Evolutionary conservation across 2,329 filamentous ascomycete genomes (phyloP).

Genomic region (Fusarium graminum): DNA sequence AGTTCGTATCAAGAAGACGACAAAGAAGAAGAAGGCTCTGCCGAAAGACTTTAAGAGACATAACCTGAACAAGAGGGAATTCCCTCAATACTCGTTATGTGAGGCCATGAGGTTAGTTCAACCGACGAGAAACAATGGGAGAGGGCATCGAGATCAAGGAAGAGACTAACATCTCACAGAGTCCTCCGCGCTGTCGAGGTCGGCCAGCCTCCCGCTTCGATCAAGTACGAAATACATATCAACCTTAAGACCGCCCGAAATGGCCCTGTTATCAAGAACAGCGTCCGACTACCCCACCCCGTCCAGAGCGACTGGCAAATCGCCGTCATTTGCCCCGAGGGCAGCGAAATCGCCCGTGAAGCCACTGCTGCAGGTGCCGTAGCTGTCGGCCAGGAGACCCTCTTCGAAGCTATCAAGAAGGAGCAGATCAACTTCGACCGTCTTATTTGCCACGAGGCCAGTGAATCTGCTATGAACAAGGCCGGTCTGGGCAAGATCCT

Average conservation of each 20-base stretch:
- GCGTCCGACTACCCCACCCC: constrained; percentile 87
- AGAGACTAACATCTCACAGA: constrained; percentile 59
- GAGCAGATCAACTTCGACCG: constrained; percentile 89
- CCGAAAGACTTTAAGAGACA: constrained; percentile 77
- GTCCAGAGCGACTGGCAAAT: constrained; percentile 91
- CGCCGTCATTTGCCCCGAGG: constrained; percentile 90
- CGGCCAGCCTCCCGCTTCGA: constrained; percentile 76
- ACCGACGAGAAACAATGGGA: neutral
- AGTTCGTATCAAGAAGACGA: constrained; percentile 64
- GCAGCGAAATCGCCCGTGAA: constrained; percentile 78
- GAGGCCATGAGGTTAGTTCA: constrained; percentile 88
- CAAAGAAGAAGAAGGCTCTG: constrained; percentile 68
- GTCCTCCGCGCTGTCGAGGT: constrained; percentile 95
- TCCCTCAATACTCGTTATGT: constrained; percentile 79
- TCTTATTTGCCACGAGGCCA: constrained; percentile 86
- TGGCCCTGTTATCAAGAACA: constrained; percentile 87
- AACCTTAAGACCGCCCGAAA: constrained; percentile 87
- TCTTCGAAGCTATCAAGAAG: constrained; percentile 81
- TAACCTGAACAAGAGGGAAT: constrained; percentile 73
- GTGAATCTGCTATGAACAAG: constrained; percentile 82
- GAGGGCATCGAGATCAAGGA: neutral
- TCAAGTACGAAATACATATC: constrained; percentile 91
- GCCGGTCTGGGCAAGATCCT: constrained; percentile 83
- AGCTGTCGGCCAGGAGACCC: constrained; percentile 84
- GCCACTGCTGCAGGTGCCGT: constrained; percentile 84